Evolutionary conservation across 2,329 filamentous ascomycete species (phyloP).

Genomic region (Cytospora schulzeri): DNA sequence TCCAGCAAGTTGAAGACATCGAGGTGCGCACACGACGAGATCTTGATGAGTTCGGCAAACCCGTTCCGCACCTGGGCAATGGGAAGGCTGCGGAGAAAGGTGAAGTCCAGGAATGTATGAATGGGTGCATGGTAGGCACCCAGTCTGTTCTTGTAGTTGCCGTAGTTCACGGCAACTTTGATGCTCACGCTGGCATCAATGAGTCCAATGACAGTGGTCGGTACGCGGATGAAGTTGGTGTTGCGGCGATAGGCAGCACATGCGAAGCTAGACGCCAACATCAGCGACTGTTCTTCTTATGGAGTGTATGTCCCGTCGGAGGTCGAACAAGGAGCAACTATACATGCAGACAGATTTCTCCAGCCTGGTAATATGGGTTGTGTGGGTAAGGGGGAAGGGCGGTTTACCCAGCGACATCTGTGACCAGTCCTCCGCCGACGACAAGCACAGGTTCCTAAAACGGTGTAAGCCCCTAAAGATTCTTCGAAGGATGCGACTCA

Average conservation of each 20-base stretch:
- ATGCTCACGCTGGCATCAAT: constrained; percentile 77
- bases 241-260: constrained; percentile 72
- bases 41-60: constrained; percentile 76
- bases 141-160: constrained; percentile 74
- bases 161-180: constrained; percentile 79
- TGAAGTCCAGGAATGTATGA: constrained; percentile 74
- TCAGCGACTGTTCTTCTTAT: constrained; percentile 27
- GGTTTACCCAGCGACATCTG: constrained; percentile 70
- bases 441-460: constrained; percentile 64
- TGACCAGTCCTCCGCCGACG: constrained; percentile 70
- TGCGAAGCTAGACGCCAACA: constrained; percentile 54
- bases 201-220: constrained; percentile 73
- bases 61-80: constrained; percentile 71
- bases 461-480: constrained; percentile 14
- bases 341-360: background rate
- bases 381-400: constrained; percentile 27
- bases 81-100: constrained; percentile 69
- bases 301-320: background rate
- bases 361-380: constrained; percentile 30
- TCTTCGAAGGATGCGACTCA: too few relatives aligned
- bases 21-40: constrained; percentile 69
- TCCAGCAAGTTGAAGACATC: constrained; percentile 69
- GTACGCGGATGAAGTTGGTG: constrained; percentile 74
- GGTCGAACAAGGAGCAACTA: background rate
- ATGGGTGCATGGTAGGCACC: constrained; percentile 73